Conservation (phyloP, 768 basidiomycete species). For the Coprinopsis sp. region DNA sequence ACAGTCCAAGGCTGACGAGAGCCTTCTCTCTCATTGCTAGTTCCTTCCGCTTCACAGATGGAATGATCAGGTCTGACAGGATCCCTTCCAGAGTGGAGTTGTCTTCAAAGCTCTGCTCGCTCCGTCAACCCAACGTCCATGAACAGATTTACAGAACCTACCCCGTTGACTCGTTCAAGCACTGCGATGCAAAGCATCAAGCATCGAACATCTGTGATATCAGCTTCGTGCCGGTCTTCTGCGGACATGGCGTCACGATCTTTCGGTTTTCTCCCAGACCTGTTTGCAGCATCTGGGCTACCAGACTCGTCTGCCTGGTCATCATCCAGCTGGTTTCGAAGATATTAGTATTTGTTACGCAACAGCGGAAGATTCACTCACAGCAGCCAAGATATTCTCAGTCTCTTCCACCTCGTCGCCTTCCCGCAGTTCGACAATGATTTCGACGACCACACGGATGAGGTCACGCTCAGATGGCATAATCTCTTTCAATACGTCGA, state of each 20-base stretch:
- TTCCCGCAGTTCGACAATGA: conserved; percentile 33
- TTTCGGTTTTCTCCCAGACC: conserved; percentile 26
- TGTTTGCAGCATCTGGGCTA: conserved; percentile 25
- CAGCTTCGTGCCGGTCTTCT: conserved; percentile 61
- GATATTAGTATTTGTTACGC: neutral
- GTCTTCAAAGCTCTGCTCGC: conserved; percentile 61
- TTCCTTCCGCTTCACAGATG: conserved; percentile 86
- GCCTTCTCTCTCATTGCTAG: conserved; percentile 76
- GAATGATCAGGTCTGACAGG: conserved; percentile 82
- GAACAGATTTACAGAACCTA: conserved; percentile 34
- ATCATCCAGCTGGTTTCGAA: conserved; percentile 1
- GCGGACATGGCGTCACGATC: conserved; percentile 59
- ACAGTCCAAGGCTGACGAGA: conserved; percentile 73
- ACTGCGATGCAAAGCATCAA: conserved; percentile 80
- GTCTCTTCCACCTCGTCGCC: conserved; percentile 27
- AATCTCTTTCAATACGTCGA: conserved; percentile 83
- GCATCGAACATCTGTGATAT: conserved; percentile 77
- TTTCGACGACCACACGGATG: conserved; percentile 34
- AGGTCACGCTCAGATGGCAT: conserved; percentile 69
- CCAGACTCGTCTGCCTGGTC: conserved; percentile 16
- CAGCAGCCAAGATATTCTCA: conserved; percentile 15
- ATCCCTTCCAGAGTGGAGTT: conserved; percentile 81
- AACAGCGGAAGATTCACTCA: conserved; percentile 8
- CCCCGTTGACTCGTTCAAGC: conserved; percentile 87
- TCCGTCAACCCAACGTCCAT: conserved; percentile 8